These are phyloP conservation scores for Backusella luteola DNA, from an alignment of 192 early-diverging fungal species.

Conservation along the genomic window DNA sequence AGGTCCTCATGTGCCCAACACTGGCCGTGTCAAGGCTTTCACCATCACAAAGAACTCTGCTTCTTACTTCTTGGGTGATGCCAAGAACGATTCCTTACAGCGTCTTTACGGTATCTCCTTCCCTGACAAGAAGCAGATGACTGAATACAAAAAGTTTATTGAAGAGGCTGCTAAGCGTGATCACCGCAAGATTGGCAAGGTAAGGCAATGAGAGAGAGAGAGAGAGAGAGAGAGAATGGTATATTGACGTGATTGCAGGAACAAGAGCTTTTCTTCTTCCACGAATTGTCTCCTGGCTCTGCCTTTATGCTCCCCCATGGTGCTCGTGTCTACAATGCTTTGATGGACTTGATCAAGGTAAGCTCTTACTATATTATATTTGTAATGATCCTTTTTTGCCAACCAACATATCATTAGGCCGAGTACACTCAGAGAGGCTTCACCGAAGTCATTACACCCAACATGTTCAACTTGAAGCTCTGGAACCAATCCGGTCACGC, in stretches of 20 bases:
- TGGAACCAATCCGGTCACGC: slow-evolving; percentile 97
- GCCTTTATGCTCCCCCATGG: slow-evolving; percentile 97
- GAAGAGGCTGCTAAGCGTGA: slow-evolving; percentile 96
- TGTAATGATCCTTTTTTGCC: not conserved
- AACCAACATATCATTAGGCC: slow-evolving; percentile 11
- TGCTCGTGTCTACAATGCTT: slow-evolving; percentile 91
- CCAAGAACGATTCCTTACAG: slow-evolving; percentile 97
- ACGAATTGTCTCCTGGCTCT: slow-evolving; percentile 90
- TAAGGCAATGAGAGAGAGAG: not conserved
- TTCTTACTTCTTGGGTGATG: slow-evolving; percentile 96
- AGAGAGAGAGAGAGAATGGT: not conserved
- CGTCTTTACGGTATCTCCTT: slow-evolving; percentile 99
- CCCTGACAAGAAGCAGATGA: slow-evolving; percentile 97
- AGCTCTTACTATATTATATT: not conserved
- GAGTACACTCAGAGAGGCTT: slow-evolving; percentile 94
- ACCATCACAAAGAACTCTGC: slow-evolving; percentile 95
- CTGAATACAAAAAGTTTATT: slow-evolving; percentile 92
- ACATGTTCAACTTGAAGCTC: slow-evolving; percentile 98
- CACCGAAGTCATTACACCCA: slow-evolving; percentile 95
- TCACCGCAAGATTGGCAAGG: slow-evolving; percentile 92
- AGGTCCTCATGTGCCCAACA: slow-evolving; percentile 95
- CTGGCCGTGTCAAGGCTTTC: slow-evolving; percentile 92
- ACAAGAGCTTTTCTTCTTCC: slow-evolving; percentile 99
- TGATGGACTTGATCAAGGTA: slow-evolving; percentile 86
- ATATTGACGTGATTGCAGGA: slow-evolving; percentile 46